Evolutionary conservation across 148 eudicot species (phyloP), one percentile per base, ranked within the genome.

Genomic region (Chenopodium berlandieri): DNA sequence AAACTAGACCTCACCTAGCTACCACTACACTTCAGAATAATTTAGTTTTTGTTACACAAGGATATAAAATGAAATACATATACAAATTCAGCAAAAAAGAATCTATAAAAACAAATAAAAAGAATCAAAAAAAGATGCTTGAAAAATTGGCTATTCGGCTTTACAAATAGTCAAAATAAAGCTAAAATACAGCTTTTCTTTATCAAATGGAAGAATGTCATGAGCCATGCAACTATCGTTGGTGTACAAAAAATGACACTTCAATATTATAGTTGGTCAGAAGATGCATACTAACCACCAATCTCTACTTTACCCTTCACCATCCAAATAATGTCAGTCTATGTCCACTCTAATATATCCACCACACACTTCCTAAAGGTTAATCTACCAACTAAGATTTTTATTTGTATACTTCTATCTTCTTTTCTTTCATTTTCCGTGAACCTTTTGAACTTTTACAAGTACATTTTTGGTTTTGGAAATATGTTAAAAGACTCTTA

Each of bases 81-180:
- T 40, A 12, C 14, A 50, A 12, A 50, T 9, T 50, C 2, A 50
- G 2, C 12, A 50, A 12, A 50, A 50, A 56, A 16, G 16, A 54
- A 56, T 56, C 62, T 12, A 14, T 40, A 56, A 16, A 19, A 56
- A 4, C 7, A 56, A 14, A 4, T 56, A 12, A 16, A 56, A 56
- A 17, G 62, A 56, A 56, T 56, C 1, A 56, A 56, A 56, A 19
- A 56, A 56, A 67, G 71, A 27, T 67, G 34, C 71, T 30, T 67
- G 20, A 9, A 65, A 48, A 62, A 20, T 20, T 22, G 81, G 66
- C 81, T 56, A 69, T 79, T 79, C 23, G 40, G n/a, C 19, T 2
- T 69, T 71, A 52, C 66, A 79, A 68, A 69, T 79, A 22, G 81
- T 68, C 81, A 73, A 73, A 40, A 40, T 40, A 46, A 46, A 25